Evolutionary conservation across 1,284 basidiomycete species (phyloP), one percentile per base, ranked within the genome.

Genomic region (Ganoderma sinense): DNA sequence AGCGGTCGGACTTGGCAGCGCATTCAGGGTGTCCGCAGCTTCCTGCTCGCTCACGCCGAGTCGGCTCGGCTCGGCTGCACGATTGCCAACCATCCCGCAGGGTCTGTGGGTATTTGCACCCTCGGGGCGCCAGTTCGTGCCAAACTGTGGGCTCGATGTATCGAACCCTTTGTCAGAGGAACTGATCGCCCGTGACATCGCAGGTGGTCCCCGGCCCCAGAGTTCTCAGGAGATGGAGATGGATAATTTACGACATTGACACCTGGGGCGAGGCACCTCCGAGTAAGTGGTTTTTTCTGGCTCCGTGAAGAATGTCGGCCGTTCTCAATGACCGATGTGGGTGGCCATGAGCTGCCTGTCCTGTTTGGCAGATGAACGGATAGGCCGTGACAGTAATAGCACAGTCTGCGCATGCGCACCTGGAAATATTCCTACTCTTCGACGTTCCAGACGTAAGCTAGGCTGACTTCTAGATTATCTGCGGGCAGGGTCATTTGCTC

Each of bases 291-390:
- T 39, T 4, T 11, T 16, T 4, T 39, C 20, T 51, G 11, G 23
- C 48, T 26, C 48, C 48, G 48, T n/a, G 56, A 23, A 4, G 33
- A n/a, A 33, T 2, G 56, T 13, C 20, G 56, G 56, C 20, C 33
- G 23, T 59, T 59, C 31, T 33, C 20, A 59, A 39, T 59, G n/a
- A 10, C 56, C 56, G 33, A 10, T 1, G 11, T 8, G 33, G 56
- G 11, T 13, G 33, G 23, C 33, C 33, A 33, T 33, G 65, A 61
- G 43, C 43, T 13, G 33, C 31, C 31, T 60, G 58, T 53, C 43
- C 29, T n/a, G 18, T 18, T 29, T 66, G 65, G 43, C 65, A 66
- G 58, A 66, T 53, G 65, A 41, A 31, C 29, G 61, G 55, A 36
- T 29, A n/a, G n/a, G n/a, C n/a, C n/a, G n/a, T 18, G 56, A 39